Conservation (phyloP, 2,329 filamentous ascomycete species). For the Apiospora malaysiana region DNA sequence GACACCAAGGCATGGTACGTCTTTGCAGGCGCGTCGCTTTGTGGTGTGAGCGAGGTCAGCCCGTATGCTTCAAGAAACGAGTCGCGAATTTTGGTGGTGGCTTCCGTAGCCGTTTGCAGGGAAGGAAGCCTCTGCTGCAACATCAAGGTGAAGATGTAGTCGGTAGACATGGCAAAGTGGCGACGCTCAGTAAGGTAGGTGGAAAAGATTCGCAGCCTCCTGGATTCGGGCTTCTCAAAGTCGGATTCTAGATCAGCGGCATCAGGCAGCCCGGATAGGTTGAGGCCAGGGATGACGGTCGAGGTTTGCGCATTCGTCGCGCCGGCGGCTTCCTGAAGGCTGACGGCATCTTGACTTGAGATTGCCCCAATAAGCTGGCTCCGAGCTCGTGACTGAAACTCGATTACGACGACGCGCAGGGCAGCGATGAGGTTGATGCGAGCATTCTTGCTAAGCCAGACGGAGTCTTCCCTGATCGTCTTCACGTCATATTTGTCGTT, state of each 20-base stretch:
- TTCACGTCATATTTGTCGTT: slow-evolving; percentile 75
- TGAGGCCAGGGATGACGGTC: slow-evolving; percentile 60
- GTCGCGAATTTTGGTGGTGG: slow-evolving; percentile 37
- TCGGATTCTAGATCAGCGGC: slow-evolving; percentile 60
- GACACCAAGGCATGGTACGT: slow-evolving; percentile 53
- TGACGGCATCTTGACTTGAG: slow-evolving; percentile 78
- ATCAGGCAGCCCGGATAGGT: slow-evolving; percentile 52
- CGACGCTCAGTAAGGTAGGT: slow-evolving; percentile 76
- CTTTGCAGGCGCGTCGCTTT: slow-evolving; percentile 40
- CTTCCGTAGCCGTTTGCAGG: slow-evolving; percentile 33
- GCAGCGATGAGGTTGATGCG: slow-evolving; percentile 82
- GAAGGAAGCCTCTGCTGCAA: slow-evolving; percentile 44
- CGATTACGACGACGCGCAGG: slow-evolving; percentile 78
- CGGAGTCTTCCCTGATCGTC: slow-evolving; percentile 80
- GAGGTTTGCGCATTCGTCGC: slow-evolving; percentile 65
- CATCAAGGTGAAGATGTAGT: slow-evolving; percentile 59
- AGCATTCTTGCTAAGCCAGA: slow-evolving; percentile 83
- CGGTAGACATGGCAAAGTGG: slow-evolving; percentile 68
- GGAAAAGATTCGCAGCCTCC: slow-evolving; percentile 71
- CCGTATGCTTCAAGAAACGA: slow-evolving; percentile 40
- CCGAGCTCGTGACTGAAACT: slow-evolving; percentile 83
- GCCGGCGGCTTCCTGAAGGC: slow-evolving; percentile 74
- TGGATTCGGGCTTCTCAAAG: slow-evolving; percentile 67
- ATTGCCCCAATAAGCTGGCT: slow-evolving; percentile 73
- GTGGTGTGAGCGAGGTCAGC: slow-evolving; percentile 38